Percentiles rank a stretch among this genome's conserved stretches.
Evolutionary conservation across 2,329 filamentous ascomycete species (phyloP).

Genomic region (Claviceps digitariae): DNA sequence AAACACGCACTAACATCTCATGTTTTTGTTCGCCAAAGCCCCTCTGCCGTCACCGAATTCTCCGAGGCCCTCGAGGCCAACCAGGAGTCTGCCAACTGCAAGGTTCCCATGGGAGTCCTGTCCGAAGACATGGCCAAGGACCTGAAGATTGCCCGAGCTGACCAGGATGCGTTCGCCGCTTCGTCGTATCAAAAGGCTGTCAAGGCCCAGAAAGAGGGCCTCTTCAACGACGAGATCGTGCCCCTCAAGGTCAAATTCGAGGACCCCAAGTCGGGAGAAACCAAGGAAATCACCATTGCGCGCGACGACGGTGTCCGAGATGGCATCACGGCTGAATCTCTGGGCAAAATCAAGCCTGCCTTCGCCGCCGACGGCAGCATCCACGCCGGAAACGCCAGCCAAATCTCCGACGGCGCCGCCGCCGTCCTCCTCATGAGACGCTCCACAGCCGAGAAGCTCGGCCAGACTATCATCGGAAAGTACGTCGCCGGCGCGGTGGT

Average conservation of each 20-base stretch:
- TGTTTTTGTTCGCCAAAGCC: constrained; percentile 31
- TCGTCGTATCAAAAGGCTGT: constrained; percentile 80
- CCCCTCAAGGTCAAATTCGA: constrained; percentile 78
- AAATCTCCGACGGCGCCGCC: constrained; percentile 91
- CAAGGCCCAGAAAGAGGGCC: constrained; percentile 72
- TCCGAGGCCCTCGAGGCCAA: constrained; percentile 74
- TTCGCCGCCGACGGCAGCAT: constrained; percentile 88
- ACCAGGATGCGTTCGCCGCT: constrained; percentile 92
- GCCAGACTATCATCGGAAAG: constrained; percentile 84
- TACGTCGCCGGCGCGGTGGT: constrained; percentile 76
- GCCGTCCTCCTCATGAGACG: constrained; percentile 95
- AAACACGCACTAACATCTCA: neutral
- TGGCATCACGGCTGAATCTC: constrained; percentile 73
- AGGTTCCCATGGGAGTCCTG: constrained; percentile 89
- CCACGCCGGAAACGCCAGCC: constrained; percentile 90
- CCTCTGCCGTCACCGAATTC: constrained; percentile 81
- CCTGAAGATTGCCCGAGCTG: constrained; percentile 52
- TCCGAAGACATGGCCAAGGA: constrained; percentile 94
- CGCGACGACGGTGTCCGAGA: constrained; percentile 79
- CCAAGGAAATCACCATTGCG: constrained; percentile 67
- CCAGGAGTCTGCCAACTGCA: constrained; percentile 83
- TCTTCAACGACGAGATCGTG: constrained; percentile 84
- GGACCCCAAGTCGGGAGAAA: constrained; percentile 82
- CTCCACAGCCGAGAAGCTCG: constrained; percentile 73
- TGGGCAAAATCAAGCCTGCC: constrained; percentile 81